These are phyloP conservation scores for Ceratobasidium sp. DNA, from an alignment of 1,284 basidiomycete genomes.

Conservation along the genomic window DNA sequence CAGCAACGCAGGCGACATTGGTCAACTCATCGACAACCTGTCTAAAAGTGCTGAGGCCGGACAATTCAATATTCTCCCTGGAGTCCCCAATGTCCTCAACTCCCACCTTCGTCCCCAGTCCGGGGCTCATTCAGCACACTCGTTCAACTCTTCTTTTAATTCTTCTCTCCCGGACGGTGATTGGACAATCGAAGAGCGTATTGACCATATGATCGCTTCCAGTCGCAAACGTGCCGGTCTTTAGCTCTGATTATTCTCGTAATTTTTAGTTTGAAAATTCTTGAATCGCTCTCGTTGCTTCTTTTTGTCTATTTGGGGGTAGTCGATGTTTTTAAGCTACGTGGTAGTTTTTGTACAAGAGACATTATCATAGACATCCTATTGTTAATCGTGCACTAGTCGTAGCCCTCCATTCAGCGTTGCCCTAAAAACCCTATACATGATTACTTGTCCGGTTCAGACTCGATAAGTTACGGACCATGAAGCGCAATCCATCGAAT, in stretches of 20 bases:
- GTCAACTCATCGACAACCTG: conserved; percentile 76
- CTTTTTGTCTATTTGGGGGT: background rate
- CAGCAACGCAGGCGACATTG: conserved; percentile 76
- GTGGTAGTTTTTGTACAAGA: conserved; percentile 15
- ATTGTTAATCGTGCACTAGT: conserved; percentile 15
- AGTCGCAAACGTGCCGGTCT: conserved; percentile 34
- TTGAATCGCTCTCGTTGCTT: conserved; percentile 43
- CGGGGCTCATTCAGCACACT: conserved; percentile 32
- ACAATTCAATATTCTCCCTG: conserved; percentile 67
- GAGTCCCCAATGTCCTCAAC: conserved; percentile 4
- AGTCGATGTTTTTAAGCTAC: conserved; percentile 1
- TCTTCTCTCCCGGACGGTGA: conserved; percentile 47
- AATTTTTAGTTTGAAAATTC: conserved; percentile 32
- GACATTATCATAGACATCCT: conserved; percentile 20
- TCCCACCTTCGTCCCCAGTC: conserved; percentile 31
- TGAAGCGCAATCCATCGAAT: conserved; percentile 68
- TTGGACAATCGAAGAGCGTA: conserved; percentile 66
- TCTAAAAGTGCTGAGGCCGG: conserved; percentile 79
- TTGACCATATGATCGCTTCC: conserved; percentile 72
- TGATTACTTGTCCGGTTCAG: conserved; percentile 24
- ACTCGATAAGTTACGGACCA: conserved; percentile 30
- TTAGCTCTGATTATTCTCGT: conserved; percentile 55
- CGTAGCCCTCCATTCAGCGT: conserved; percentile 37
- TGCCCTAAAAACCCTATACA: conserved; percentile 33
- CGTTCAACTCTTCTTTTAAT: conserved; percentile 56